Base-by-base conservation (phyloP, 2,329 filamentous ascomycete species). In the Scedosporium apiospermum region DNA sequence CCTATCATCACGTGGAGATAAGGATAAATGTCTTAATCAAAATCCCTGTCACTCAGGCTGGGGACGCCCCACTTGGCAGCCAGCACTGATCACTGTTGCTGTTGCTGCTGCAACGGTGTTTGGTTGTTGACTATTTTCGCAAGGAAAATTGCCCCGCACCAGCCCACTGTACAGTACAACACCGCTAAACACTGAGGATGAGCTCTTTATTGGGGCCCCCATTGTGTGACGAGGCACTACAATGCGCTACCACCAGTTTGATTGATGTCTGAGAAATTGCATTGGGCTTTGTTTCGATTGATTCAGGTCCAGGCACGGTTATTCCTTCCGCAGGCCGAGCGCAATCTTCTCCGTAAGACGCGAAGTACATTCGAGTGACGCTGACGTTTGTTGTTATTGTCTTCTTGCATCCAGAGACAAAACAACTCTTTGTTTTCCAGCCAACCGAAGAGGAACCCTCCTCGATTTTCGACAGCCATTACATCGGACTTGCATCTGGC, bases 31-130 rank as follows among this genome's bases (percentile, higher is more conserved):
- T n/a, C 30, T 57, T 27, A 57, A 57, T 57, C 9, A 27, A 57
- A 12, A 57, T 27, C 26, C 55, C 55, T 57, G 55, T 18, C 16
- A 49, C 7, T 49, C 18, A n/a, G 16, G 16, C 21, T 23, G 14
- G 18, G 49, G 7, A 26, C 6, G 18, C 34, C n/a, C 57, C 34
- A 41, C 57, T 9, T 42, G 34, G 57, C 27, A 58, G 16, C 26
- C 26, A 34, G 21, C 30, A 9, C 30, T 4, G 14, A 5, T 30
- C 53, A 57, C 3, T 27, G 53, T n/a, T 6, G 53, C 53, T 60
- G 58, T 60, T 60, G 58, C 58, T 44, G 41, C 58, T 60, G 58
- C 58, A 60, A 60, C 58, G 58, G 58, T 60, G 34, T 60, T 44
- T 60, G 58, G 58, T 60, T 60, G 58, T 60, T 60, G 58, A 60